phyloP scores from a whole-genome alignment of 345 rosid genomes.

The sweet orange (Citrus sinensis) region DVS_A1.0 CM039162.1:22570001-22570500 shows the following conservation, averaged over 20 bases:
- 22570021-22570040: constrained; percentile 24
- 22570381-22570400: neutral
- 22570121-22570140: neutral
- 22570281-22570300: neutral
- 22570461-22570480: constrained; percentile 48
- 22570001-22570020: constrained; percentile 31
- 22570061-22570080: constrained; percentile 5
- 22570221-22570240: neutral
- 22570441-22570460: neutral
- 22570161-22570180: neutral
- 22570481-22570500: constrained; percentile 70
- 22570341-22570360: neutral
- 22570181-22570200: neutral
- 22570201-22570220: constrained; percentile 1
- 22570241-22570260: neutral
- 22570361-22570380: neutral
- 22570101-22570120: neutral
- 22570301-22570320: neutral
- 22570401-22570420: neutral
- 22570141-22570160: neutral
- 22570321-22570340: neutral
- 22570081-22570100: constrained; percentile 3
- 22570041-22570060: constrained; percentile 6
- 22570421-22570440: neutral
- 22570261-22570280: neutral